Base-by-base conservation (phyloP, 2,329 filamentous ascomycete species). In the Daldinia eschscholtzii region DNA sequence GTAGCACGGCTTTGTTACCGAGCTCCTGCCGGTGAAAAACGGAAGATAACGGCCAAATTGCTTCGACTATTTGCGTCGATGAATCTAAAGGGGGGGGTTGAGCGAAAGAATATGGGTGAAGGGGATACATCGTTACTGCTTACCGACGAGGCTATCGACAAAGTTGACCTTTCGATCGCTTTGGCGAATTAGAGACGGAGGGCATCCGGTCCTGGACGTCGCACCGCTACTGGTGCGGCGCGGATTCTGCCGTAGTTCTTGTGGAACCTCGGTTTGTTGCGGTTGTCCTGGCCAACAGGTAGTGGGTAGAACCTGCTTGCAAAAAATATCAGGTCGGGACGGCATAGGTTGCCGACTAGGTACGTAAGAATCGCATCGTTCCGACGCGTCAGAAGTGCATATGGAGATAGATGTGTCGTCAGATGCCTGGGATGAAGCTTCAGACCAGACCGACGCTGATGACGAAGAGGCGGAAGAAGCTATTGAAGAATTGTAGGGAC, bases 131-230 rank as follows among this genome's bases (percentile, higher is more conserved):
- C 70, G 79, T 81, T 82, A 65, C 75, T 80, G 86, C 95, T 93
- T 93, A 98, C 95, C 95, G 85, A 98, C 94, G 81, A 98, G 93
- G 81, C 91, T 96, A 82, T 98, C 94, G 82, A 98, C 95, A 79
- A 98, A 98, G 65, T 92, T 94, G 79, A 93, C 88, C 86, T 97
- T 97, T 79, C 94, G 92, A 83, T 98, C 94, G 77, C 90, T 89
- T 84, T 98, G 94, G 76, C 94, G 91, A 71, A 94, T 86, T 72
- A 98, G 87, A 65, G 91, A 83, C 57, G 95, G 93, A 75, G 92
- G 92, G 75, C 87, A 86, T 74, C 87, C 87, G 73, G 88, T 81
- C 75, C 87, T 85, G 66, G 85, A 81, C 64, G 85, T 84, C 35
- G 85, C 81, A 68, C 87, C 87, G 70, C 82, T 83, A 65, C 83